Base-by-base conservation (phyloP, 2,329 filamentous ascomycete genomes). In the Phaeophleospora eucalypticola region DNA sequence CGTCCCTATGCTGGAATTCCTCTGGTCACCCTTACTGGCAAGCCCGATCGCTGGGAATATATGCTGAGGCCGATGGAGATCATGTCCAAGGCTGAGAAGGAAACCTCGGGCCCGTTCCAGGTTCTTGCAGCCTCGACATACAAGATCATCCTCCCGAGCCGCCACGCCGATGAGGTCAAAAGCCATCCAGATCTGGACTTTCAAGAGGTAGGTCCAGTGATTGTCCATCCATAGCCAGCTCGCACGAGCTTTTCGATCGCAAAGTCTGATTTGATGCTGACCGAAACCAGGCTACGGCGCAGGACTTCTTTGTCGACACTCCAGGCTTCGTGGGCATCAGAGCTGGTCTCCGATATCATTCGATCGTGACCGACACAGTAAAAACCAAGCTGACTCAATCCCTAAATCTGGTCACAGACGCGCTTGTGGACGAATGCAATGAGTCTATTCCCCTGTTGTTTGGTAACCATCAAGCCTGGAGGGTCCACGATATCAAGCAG, bases 401-500 rank as follows among this genome's bases (percentile, higher is more conserved):
- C 38, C 42, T 46, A n/a, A 34, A 19, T 15, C 29, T 57, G 24
- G 19, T 54, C 10, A 40, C 36, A 16, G 45, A 48, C 4, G 51
- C 47, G 35, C 37, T 51, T 15, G 27, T 44, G 14, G 45, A 49
- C 24, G 34, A 35, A 4, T 8, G 8, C 8, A 8, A 8, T 32
- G 27, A 32, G 8, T 8, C 27, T 8, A 48, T 19, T 33, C 36
- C 6, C 48, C 48, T 4, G 35, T 46, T 21, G 43, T 48, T 29
- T 16, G 16, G 10, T 29, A 52, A 10, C 44, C 41, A 40, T 21
- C 35, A 19, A 33, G 48, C 54, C 21, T 32, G 38, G 21, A 12
- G n/a, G 37, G 7, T 15, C 41, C 36, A 48, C 21, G 48, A 50
- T 18, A 45, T 66, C 33, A 59, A 62, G 1, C 53, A 54, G 1